A percentile compares a stretch with the other conserved stretches of the same genome.
These are phyloP conservation scores for Paecilomyces formosus DNA, from an alignment of 2,329 filamentous ascomycete species.

Conservation along the genomic window DNA sequence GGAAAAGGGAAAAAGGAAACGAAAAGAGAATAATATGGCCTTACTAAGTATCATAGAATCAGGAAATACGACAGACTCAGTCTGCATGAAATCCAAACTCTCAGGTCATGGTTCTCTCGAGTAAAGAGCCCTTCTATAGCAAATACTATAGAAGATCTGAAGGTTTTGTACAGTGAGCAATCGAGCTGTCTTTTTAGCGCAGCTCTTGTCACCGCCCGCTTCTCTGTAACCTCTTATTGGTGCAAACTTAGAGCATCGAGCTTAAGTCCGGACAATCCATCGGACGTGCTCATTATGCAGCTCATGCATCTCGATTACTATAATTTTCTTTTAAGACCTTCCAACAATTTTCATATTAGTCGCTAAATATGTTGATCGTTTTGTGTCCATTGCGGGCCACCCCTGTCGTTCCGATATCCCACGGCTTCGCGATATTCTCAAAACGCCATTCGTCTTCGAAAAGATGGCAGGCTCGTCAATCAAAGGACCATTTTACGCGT, in stretches of 20 bases:
- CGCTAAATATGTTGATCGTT: not conserved
- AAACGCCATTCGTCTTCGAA: constrained; percentile 51
- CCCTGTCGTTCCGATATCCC: not conserved
- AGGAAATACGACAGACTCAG: no score
- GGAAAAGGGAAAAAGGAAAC: no score
- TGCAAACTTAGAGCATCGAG: not conserved
- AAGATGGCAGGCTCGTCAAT: constrained; percentile 76
- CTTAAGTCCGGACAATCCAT: no score
- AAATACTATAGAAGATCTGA: no score
- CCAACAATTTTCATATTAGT: not conserved
- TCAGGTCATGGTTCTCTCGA: no score
- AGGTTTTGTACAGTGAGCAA: no score
- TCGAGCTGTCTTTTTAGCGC: no score
- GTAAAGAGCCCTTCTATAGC: no score
- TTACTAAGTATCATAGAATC: no score
- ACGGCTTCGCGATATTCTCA: not conserved
- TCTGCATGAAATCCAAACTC: no score
- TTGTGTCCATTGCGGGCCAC: not conserved
- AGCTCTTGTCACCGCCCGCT: not conserved
- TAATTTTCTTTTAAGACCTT: not conserved
- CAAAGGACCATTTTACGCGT: constrained; percentile 61
- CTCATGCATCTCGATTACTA: not conserved
- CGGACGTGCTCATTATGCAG: not conserved
- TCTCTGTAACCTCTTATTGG: not conserved
- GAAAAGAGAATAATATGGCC: no score